A percentile compares a stretch with the other conserved stretches of the same genome.
Conservation (phyloP, 345 rosid genomes). For the Viola odorata region DNA sequence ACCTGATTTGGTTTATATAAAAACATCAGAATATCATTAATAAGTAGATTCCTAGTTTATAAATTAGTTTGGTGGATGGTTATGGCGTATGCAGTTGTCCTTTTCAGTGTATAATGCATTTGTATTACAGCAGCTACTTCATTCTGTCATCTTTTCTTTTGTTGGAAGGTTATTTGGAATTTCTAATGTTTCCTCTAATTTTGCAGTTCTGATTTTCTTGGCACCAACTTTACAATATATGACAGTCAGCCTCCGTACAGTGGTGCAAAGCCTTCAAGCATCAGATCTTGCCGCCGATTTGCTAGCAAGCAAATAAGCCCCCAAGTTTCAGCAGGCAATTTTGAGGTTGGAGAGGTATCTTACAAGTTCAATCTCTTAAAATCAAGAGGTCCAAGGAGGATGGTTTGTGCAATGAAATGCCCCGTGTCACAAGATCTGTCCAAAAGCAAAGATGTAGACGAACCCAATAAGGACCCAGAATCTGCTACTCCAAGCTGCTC, state of each 20-base stretch:
- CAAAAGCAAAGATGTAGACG: slow-evolving; percentile 23
- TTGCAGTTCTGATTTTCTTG: slow-evolving; percentile 90
- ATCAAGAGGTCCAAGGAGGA: slow-evolving; percentile 97
- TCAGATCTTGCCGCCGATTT: slow-evolving; percentile 67
- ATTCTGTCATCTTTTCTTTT: too few species aligned
- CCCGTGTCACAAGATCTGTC: slow-evolving; percentile 35
- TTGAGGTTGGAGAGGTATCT: slow-evolving; percentile 72
- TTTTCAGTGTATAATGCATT: too few species aligned
- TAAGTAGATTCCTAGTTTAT: too few species aligned
- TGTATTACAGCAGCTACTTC: too few species aligned
- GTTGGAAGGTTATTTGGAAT: too few species aligned
- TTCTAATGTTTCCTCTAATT: background rate
- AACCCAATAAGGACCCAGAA: slow-evolving; percentile 33
- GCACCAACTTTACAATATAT: slow-evolving; percentile 85
- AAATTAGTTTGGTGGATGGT: too few species aligned
- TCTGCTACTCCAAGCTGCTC: slow-evolving; percentile 31
- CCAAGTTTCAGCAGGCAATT: slow-evolving; percentile 85
- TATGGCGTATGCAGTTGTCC: too few species aligned
- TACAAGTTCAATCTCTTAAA: slow-evolving; percentile 92
- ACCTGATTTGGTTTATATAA: too few species aligned
- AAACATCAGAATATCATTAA: too few species aligned
- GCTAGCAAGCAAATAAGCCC: slow-evolving; percentile 96
- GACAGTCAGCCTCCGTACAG: slow-evolving; percentile 78
- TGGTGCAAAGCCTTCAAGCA: slow-evolving; percentile 86
- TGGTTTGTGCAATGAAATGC: slow-evolving; percentile 68